Conservation (phyloP, 306 rosid genomes). For the Quercus cerris region DNA sequence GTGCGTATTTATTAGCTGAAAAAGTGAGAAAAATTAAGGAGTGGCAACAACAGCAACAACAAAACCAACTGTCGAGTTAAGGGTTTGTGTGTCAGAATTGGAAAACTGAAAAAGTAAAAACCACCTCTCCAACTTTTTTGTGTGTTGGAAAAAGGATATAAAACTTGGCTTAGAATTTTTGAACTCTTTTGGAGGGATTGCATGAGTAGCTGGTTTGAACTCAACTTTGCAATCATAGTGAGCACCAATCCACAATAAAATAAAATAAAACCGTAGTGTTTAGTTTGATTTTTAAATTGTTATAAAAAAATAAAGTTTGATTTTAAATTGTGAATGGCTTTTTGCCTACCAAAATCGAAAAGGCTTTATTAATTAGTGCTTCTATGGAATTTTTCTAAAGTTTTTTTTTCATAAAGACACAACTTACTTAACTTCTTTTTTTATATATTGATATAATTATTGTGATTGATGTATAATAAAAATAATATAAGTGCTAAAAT, state of each 20-base stretch:
- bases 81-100: conserved; percentile 38
- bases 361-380: too few relatives aligned
- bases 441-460: too few relatives aligned
- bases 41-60: not conserved
- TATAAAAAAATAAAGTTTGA: too few relatives aligned
- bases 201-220: not conserved
- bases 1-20: not conserved
- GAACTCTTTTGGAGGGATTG: not conserved
- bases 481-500: too few relatives aligned
- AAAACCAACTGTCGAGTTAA: conserved; percentile 9
- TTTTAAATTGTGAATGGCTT: not conserved
- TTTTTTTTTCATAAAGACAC: too few relatives aligned
- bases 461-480: too few relatives aligned
- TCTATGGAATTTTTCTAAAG: not conserved
- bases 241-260: too few relatives aligned
- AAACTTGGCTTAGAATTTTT: not conserved
- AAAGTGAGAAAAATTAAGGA: conserved; percentile 7
- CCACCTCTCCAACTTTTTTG: not conserved
- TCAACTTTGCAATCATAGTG: not conserved
- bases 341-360: not conserved
- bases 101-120: conserved; percentile 1
- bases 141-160: not conserved
- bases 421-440: too few relatives aligned
- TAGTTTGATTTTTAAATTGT: not conserved
- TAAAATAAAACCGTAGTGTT: too few relatives aligned